Percentiles rank a stretch among this genome's conserved stretches.
Conservation (phyloP, 768 basidiomycete genomes). For the Boletus bicolor region DNA sequence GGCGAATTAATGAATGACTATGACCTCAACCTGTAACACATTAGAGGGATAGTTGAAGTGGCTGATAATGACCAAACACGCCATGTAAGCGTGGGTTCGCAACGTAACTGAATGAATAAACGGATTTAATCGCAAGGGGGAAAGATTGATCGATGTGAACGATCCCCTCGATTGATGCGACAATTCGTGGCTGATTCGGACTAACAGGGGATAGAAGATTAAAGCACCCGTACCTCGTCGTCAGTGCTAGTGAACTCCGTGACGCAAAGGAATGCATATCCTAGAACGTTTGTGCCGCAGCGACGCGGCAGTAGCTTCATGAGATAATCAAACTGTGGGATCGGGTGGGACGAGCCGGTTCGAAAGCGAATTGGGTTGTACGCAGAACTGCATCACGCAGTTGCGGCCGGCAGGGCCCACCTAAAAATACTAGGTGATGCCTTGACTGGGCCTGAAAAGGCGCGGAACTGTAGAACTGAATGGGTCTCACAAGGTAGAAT, state of each 20-base stretch:
- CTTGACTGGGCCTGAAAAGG: not conserved
- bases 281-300: not conserved
- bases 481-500: too few relatives aligned
- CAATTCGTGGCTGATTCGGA: not conserved
- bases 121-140: not conserved
- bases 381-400: not conserved
- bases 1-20: not conserved
- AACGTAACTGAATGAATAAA: not conserved
- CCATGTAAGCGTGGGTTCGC: conserved; percentile 14
- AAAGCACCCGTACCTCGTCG: not conserved
- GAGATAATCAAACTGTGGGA: not conserved
- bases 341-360: not conserved
- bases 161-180: not conserved
- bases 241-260: not conserved
- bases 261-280: not conserved
- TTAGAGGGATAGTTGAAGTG: not conserved
- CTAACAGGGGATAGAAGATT: not conserved
- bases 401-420: not conserved
- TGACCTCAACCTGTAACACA: not conserved
- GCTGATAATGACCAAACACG: conserved; percentile 9
- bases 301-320: not conserved
- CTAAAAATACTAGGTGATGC: not conserved
- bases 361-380: not conserved
- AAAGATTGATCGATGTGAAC: conserved; percentile 4
- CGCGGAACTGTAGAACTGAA: not conserved